phyloP scores from a whole-genome alignment of 495 filamentous ascomycete genomes.

The Podospora bellae-mahoneyi region DNA sequence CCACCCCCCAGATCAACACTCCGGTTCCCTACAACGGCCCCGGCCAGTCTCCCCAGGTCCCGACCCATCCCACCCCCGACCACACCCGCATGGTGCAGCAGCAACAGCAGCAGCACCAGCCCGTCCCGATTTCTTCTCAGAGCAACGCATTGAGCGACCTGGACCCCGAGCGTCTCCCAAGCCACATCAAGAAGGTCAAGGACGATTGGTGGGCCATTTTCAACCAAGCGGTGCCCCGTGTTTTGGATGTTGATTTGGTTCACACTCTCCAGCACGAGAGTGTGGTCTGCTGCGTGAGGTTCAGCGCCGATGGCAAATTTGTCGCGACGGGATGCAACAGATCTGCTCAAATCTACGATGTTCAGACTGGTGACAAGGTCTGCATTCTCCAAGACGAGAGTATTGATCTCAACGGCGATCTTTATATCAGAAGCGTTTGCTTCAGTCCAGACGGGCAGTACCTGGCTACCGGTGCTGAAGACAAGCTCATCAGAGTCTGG shows the following conservation, averaged over 20 bases:
- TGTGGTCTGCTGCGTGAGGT: slow-evolving; percentile 87
- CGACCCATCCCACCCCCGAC: slow-evolving; percentile 71
- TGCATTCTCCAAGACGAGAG: slow-evolving; percentile 78
- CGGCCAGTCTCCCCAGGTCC: slow-evolving; percentile 75
- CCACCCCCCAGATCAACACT: slow-evolving; percentile 86
- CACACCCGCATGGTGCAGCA: slow-evolving; percentile 35
- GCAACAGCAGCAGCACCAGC: slow-evolving; percentile 21
- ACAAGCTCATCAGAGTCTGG: slow-evolving; percentile 91
- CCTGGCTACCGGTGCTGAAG: slow-evolving; percentile 83
- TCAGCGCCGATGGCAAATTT: slow-evolving; percentile 84
- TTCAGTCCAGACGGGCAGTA: slow-evolving; percentile 90
- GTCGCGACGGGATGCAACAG: slow-evolving; percentile 87
- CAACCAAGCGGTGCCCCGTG: slow-evolving; percentile 77
- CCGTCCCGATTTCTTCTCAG: slow-evolving; percentile 49
- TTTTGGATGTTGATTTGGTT: slow-evolving; percentile 83
- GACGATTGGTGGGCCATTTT: slow-evolving; percentile 87
- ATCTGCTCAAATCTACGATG: slow-evolving; percentile 88
- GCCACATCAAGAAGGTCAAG: slow-evolving; percentile 77
- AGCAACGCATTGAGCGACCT: slow-evolving; percentile 76
- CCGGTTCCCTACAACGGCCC: slow-evolving; percentile 78
- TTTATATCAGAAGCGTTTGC: slow-evolving; percentile 89
- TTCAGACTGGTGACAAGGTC: slow-evolving; percentile 70
- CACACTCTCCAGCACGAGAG: slow-evolving; percentile 83
- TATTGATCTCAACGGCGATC: slow-evolving; percentile 77
- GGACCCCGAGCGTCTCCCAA: slow-evolving; percentile 77